Evolutionary conservation across 176 grass and related monocot genomes (phyloP).

Genomic region (Zizania latifolia): DNA sequence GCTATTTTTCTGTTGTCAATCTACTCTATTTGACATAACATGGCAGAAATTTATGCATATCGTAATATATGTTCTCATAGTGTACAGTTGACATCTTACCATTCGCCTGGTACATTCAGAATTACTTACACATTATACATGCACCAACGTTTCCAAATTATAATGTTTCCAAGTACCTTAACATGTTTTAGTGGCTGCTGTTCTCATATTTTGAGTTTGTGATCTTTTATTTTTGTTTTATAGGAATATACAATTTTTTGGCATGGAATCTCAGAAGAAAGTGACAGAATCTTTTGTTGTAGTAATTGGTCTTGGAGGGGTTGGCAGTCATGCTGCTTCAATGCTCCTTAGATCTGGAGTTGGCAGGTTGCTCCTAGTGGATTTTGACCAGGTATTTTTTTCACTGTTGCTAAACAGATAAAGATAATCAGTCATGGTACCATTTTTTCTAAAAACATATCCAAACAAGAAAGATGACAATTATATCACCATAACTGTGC

Average conservation of each 20-base stretch:
- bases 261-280: conserved; percentile 73
- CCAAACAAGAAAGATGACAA: not conserved
- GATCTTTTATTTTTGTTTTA: conserved; percentile 11
- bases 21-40: not conserved
- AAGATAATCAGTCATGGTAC: not conserved
- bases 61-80: not conserved
- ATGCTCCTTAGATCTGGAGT: conserved; percentile 95
- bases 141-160: not conserved
- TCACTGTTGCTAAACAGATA: not conserved
- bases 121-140: not conserved
- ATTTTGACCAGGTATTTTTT: conserved; percentile 89
- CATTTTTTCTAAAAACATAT: not conserved
- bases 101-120: not conserved
- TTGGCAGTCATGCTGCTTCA: conserved; percentile 91
- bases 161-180: not conserved
- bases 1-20: not conserved
- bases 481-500: not conserved
- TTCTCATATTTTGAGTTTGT: not conserved
- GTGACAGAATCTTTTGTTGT: conserved; percentile 72
- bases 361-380: conserved; percentile 76
- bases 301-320: conserved; percentile 90
- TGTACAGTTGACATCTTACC: not conserved
- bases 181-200: not conserved
- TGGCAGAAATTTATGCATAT: not conserved
- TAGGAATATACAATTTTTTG: conserved; percentile 99